Evolutionary conservation across 1,284 basidiomycete genomes (phyloP), one percentile per base, ranked within the genome.

Genomic region (Apiotrichum gamsii): DNA sequence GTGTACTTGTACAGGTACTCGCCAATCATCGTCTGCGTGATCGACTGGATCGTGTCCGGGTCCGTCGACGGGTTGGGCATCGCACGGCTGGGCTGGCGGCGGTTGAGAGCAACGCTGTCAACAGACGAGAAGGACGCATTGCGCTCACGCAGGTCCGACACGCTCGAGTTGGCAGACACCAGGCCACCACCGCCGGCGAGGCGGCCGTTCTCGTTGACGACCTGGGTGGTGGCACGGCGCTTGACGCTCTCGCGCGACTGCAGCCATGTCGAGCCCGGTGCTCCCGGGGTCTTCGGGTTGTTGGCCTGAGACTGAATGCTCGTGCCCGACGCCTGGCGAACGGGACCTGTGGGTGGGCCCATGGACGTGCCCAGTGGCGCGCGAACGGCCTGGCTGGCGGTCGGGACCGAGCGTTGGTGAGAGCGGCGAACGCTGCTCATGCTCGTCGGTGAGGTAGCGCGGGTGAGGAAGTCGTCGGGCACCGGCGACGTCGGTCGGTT

Each of bases 1-100:
- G 91, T 96, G 74, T 98, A 97, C 78, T 98, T 98, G 82, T 87
- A 90, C 74, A 98, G 74, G 74, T 91, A 97, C 77, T 97, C 94
- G 55, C 94, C 93, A 59, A 98, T 97, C 94, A 99, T 99, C 19
- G 93, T 96, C 77, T 97, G 91, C 5, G 94, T 98, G 63, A 98
- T 97, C 2, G 93, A 87, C 66, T 96, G 91, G 59, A 97, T 93
- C 57, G 91, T 75, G 2, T 77, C 72, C 1, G 90, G 89, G 68
- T 96, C 91, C 13, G 90, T 94, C 3, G 38, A 19, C 19, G 82
- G 42, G 19, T 8, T 32, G 30, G 13, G 35, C 30, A 18, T 14
- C 21, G 13, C 14, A 20, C 23, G 51, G 18, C 15, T 33, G 28
- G 15, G 45, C 36, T 21, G 42, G 37, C 5, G 52, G 45, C 13